Base-by-base conservation (phyloP, 1,284 basidiomycete genomes). In the Apiotrichum montevideense region DNA sequence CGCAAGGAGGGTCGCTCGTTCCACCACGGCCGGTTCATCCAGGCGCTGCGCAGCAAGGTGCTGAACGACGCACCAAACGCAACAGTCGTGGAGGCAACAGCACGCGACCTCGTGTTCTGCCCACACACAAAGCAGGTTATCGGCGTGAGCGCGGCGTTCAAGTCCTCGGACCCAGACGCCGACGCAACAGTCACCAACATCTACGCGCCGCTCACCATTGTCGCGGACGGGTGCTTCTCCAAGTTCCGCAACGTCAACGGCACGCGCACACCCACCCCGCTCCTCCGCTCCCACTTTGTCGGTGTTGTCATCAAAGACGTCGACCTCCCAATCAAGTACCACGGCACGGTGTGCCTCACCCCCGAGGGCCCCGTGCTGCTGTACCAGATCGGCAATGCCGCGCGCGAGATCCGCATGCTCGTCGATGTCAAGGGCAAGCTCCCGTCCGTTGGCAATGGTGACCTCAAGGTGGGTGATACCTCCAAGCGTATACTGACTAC, bases 221-320 rank as follows among this genome's bases (percentile, higher is more conserved):
- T 98, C 55, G 92, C 93, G 6, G 95, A 98, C 73, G 95, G 95
- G 0, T 97, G 92, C 75, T 92, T 93, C 75, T 95, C 91, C 45
- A 89, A 88, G 67, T 90, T 90, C 79, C 81, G 88, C 48, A 66
- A 71, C 13, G 66, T 67, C 0, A 63, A 64, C 2, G 69, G 67
- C 3, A 54, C 63, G 2, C 59, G 66, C 15, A 54, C 66, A 4
- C 76, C 68, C 79, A 80, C 75, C 71, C 87, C 68, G 0, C 73
- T 78, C 8, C 84, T 84, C 8, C 82, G 84, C 58, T 87, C 86
- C 46, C 84, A 92, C 75, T 94, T 95, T 72, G 84, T 93, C 63
- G 91, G 90, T 37, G 80, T 86, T 6, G 80, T 94, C 11, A 79
- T 96, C 35, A 81, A 88, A 64, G 83, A 92, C 68, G 85, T 84